phyloP scores from a whole-genome alignment of 768 basidiomycete genomes.

The Podaxis mareebaensis region DNA sequence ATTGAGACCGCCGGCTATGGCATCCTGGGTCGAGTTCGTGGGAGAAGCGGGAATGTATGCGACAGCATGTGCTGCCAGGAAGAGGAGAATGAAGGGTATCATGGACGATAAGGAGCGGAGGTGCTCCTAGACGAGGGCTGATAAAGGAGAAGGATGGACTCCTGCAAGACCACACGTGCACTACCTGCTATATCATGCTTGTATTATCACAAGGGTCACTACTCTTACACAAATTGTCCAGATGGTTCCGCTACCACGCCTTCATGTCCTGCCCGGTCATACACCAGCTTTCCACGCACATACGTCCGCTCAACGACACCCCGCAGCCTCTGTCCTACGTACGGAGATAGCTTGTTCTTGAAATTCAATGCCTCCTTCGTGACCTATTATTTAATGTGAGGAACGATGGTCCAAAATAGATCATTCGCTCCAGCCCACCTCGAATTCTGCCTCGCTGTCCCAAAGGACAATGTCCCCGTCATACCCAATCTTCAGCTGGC shows the following conservation, averaged over 20 bases:
- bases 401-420: background rate
- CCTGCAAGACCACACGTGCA: conserved; percentile 17
- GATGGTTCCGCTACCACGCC: conserved; percentile 33
- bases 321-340: conserved; percentile 68
- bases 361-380: conserved; percentile 73
- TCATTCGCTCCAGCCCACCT: conserved; percentile 27
- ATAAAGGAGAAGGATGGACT: conserved; percentile 6
- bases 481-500: conserved; percentile 66
- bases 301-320: conserved; percentile 80
- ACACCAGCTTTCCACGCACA: conserved; percentile 75
- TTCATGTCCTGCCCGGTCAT: conserved; percentile 41
- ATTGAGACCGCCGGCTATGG: conserved; percentile 46
- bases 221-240: conserved; percentile 38
- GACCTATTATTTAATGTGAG: conserved; percentile 47
- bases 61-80: conserved; percentile 21
- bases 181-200: background rate
- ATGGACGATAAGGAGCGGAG: conserved; percentile 6
- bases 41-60: conserved; percentile 73
- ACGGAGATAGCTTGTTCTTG: conserved; percentile 94
- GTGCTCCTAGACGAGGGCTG: background rate
- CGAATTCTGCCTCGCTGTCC: conserved; percentile 50
- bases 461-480: conserved; percentile 91
- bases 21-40: conserved; percentile 60
- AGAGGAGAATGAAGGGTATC: conserved; percentile 26
- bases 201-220: background rate